These are phyloP conservation scores for Tulasnella sp. DNA, from an alignment of 768 basidiomycete genomes.

Conservation along the genomic window DNA sequence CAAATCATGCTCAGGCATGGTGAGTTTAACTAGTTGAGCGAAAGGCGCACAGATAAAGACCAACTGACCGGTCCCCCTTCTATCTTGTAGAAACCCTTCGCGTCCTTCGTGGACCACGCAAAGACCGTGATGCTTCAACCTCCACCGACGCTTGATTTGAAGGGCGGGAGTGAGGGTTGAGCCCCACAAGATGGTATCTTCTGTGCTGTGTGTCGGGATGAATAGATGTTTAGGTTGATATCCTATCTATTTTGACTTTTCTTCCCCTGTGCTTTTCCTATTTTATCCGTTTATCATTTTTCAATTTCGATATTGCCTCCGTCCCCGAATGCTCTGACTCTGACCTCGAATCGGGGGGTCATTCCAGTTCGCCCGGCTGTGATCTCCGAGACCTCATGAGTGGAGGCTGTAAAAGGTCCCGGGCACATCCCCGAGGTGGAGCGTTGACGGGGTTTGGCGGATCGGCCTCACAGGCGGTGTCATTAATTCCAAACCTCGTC, in stretches of 20 bases:
- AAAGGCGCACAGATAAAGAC: not conserved
- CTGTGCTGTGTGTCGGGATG: not conserved
- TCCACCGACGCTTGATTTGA: not conserved
- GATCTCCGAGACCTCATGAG: too few species aligned
- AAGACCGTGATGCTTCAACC: not conserved
- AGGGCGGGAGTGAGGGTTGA: not conserved
- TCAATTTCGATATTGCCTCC: not conserved
- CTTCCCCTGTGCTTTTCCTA: not conserved
- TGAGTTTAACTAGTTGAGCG: slow-evolving; percentile 43
- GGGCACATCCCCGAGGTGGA: not conserved
- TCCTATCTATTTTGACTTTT: not conserved
- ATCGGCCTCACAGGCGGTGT: too few species aligned
- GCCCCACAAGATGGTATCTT: not conserved
- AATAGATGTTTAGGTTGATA: not conserved
- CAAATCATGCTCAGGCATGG: slow-evolving; percentile 85
- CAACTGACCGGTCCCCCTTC: not conserved
- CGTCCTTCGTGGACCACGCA: slow-evolving; percentile 1
- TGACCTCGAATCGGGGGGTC: not conserved
- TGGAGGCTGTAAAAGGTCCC: not conserved
- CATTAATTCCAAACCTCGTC: too few species aligned
- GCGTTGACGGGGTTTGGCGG: not conserved
- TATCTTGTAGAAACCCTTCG: slow-evolving; percentile 20
- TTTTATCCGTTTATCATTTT: not conserved
- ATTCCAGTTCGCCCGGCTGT: too few species aligned
- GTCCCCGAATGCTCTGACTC: not conserved